Conservation (phyloP, 768 basidiomycete species). For the Termitomyces sp. region DNA sequence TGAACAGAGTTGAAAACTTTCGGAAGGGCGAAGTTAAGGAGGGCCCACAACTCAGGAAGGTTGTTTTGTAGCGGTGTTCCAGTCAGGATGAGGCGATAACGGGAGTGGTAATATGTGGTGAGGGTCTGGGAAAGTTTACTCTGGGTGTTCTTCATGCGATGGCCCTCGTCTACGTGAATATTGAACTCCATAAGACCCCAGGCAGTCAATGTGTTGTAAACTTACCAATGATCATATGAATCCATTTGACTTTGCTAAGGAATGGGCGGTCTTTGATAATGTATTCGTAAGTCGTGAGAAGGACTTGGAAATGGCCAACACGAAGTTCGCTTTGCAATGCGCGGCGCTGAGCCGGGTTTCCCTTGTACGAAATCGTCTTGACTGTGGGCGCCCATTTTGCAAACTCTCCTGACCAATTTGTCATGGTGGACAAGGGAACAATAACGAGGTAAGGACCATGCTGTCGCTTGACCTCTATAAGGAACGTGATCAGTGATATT, state of each 20-base stretch:
- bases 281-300: conserved; percentile 94
- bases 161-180: conserved; percentile 70
- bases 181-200: background rate
- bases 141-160: conserved; percentile 97
- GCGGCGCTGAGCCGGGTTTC: conserved; percentile 80
- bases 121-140: conserved; percentile 84
- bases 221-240: conserved; percentile 94
- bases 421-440: conserved; percentile 93
- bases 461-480: conserved; percentile 87
- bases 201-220: conserved; percentile 1
- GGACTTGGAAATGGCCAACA: conserved; percentile 80
- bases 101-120: conserved; percentile 87
- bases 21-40: conserved; percentile 91
- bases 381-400: conserved; percentile 94
- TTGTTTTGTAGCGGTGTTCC: conserved; percentile 98
- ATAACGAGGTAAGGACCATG: conserved; percentile 95
- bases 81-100: conserved; percentile 89
- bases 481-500: conserved; percentile 91
- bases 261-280: conserved; percentile 95
- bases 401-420: conserved; percentile 96
- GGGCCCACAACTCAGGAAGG: conserved; percentile 90
- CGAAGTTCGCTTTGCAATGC: conserved; percentile 74
- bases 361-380: conserved; percentile 81
- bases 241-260: conserved; percentile 88
- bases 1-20: conserved; percentile 99